Evolutionary conservation across 768 basidiomycete genomes (phyloP), one percentile per base, ranked within the genome.

Genomic region (Leccinum obscurum): DNA sequence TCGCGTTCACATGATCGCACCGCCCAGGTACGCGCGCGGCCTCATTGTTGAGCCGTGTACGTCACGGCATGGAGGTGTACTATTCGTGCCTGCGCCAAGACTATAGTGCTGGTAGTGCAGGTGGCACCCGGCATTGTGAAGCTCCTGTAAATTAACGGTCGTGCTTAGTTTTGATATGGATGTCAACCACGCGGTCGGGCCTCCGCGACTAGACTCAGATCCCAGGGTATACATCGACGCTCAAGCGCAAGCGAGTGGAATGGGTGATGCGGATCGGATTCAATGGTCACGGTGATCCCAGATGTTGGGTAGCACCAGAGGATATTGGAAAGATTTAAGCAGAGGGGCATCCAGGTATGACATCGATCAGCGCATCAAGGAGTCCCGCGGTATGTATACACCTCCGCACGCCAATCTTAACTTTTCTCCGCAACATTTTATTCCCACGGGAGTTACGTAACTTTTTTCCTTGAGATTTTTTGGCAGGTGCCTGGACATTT

Each of bases 321-420:
- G 24, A 60, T 26, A 39, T 24, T 51, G 57, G 34, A 44, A n/a
- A 20, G 3, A 6, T 51, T 37, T 15, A 37, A 32, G 46, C 20
- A 7, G 20, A 32, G 54, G 4, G 32, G 22, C 30, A 52, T 24
- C 11, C 41, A 61, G 11, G 22, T n/a, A 37, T 46, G 39, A 22
- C 11, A 59, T 53, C 2, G 52, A 61, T 61, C 55, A 57, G n/a
- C 13, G 39, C 59, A 64, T 64, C 64, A 57, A 54, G 44, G 30
- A 50, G 26, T 26, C 26, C 26, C 34, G 56, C 62, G 58, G 41
- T 28, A 34, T 11, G 26, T 26, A 26, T 26, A n/a, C 9, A 28
- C 32, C 14, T 32, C 17, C 13, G 52, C 46, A 66, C 32, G 64
- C 35, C 49, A 65, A 65, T 65, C 64, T 66, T 65, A 26, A 26